Base-by-base conservation (phyloP, 2,329 filamentous ascomycete genomes). In the Aspergillus sp. region DNA sequence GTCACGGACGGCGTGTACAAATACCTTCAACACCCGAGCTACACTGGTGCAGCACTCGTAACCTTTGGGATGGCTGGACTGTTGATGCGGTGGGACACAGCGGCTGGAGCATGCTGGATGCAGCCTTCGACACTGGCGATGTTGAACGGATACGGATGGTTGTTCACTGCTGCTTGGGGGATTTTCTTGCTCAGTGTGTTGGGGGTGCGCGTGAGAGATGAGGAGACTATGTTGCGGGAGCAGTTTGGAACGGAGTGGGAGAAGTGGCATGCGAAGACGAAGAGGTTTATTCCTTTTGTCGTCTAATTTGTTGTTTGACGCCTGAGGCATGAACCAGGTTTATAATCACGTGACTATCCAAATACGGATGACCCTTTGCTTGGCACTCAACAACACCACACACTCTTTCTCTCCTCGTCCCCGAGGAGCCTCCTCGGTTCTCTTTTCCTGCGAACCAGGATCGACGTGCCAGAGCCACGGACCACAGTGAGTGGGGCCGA, bases 21-120 rank as follows among this genome's bases (percentile, higher is more conserved):
- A 15, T 75, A 72, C 50, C 60, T 79, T 2, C 76, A 79, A 54
- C 76, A 80, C 54, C 76, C 77, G 2, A 76, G 75, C 47, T 81
- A 80, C 49, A 72, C 71, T 0, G 77, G 73, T 0, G 41, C 73
- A 2, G 7, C 67, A 0, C 25, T 72, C 3, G 52, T 79, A 48
- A 13, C 22, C 2, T 20, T 46, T 7, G 58, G 50, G 4, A 22
- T 44, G 13, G 22, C 32, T 2, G 27, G 45, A 5, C 6, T 78
- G 3, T 57, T 74, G 5, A 47, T 59, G 12, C 57, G 73, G 0
- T 49, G 62, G 22, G 73, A 76, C 49, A 39, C 37, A 5, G 74
- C 68, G 0, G 57, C 63, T 2, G 33, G 66, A 0, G 65, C 63
- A 10, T 77, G 74, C 48, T 72, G 67, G 64, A 55, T 64, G 20